These are phyloP conservation scores for Castanea crenata DNA, from an alignment of 306 rosid species.

Conservation along the genomic window DNA sequence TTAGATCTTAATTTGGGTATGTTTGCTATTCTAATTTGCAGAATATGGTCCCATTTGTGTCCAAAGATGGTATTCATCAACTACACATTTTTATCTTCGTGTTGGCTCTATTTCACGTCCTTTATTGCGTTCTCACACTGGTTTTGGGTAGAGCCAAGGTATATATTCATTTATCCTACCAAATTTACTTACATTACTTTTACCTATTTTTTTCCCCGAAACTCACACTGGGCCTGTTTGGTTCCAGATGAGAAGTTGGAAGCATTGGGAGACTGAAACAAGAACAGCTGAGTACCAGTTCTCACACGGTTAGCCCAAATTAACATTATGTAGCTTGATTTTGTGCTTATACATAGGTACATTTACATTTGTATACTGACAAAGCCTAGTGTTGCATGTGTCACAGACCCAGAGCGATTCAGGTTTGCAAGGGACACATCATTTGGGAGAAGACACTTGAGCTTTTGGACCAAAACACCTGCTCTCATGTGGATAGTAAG, in stretches of 20 bases:
- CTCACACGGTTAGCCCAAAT: slow-evolving; percentile 61
- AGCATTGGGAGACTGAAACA: slow-evolving; percentile 84
- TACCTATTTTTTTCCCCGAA: background rate
- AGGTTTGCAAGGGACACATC: slow-evolving; percentile 90
- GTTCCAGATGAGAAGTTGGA: slow-evolving; percentile 84
- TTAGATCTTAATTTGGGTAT: background rate
- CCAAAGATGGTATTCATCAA: slow-evolving; percentile 70
- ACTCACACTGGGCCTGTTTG: background rate
- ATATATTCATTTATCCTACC: background rate
- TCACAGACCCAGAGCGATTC: slow-evolving; percentile 79
- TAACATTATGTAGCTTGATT: background rate
- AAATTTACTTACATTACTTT: background rate
- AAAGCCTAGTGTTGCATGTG: background rate
- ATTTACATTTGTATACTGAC: background rate
- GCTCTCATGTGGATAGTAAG: slow-evolving; percentile 83
- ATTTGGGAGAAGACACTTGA: slow-evolving; percentile 88
- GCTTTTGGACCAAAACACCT: slow-evolving; percentile 70
- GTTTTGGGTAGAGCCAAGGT: slow-evolving; percentile 78
- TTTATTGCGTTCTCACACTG: slow-evolving; percentile 67
- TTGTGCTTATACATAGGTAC: background rate
- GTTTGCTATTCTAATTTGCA: slow-evolving; percentile 14
- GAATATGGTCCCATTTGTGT: slow-evolving; percentile 68
- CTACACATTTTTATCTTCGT: slow-evolving; percentile 83
- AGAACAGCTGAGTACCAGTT: slow-evolving; percentile 75
- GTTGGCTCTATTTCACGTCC: slow-evolving; percentile 66